Evolutionary conservation across 805 yeast genomes (phyloP), one percentile per base, ranked within the genome.

Genomic region (Myxozyma nipponensis): DNA sequence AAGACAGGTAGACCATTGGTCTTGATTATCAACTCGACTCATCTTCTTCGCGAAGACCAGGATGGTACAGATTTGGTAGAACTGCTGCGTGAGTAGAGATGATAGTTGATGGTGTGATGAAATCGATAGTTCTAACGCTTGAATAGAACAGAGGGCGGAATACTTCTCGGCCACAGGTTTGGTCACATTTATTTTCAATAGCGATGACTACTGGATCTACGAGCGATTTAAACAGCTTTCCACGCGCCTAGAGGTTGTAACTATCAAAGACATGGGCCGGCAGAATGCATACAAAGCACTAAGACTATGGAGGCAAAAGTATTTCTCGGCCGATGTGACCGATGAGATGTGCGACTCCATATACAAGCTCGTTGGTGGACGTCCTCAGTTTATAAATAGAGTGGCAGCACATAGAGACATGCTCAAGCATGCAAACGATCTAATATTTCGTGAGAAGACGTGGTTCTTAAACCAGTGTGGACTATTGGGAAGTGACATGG

Each of bases 381-480:
- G 95, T 42, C 89, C 95, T 0, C 95, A 86, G 66, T 91, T 86
- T 65, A 67, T 86, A 2, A 77, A 84, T 1, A 83, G 82, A 42
- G 91, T 84, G 1, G 78, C 86, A 0, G 71, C 81, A 32, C 83
- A 81, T 46, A 56, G 62, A 21, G 79, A 82, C 59, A 71, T 81
- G 60, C 38, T 57, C 25, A 36, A 46, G 9, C 47, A 50, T 35
- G 60, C 58, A n/a, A 32, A 32, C 28, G 28, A 18, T 52, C 72
- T 86, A 30, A 84, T 86, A 49, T 93, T 86, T 63, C 71, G 83
- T 6, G 95, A 86, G 59, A 84, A 84, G 63, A 84, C 89, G 0
- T 86, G 95, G 95, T 83, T 86, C 56, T 72, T 86, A 57, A 86
- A 84, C 62, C 87, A 86, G 60, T 86, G 95, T 66, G 93, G 88